Evolutionary conservation across 202 grass and related monocot genomes (phyloP), one percentile per base, ranked within the genome.

Genomic region (Miscanthus sacchariflorus): DNA sequence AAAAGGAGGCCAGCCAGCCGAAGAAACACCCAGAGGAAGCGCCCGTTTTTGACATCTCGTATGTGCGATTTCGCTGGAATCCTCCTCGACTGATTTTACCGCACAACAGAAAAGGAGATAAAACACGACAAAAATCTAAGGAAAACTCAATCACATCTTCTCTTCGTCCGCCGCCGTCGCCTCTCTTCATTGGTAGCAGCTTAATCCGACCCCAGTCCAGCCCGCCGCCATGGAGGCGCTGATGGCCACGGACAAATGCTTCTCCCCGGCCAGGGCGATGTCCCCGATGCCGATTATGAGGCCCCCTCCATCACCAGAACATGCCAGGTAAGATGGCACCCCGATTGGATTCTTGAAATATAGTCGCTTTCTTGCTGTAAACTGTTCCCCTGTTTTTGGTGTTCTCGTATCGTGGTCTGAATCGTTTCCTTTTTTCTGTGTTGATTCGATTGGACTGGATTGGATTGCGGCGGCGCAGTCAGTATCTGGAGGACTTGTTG

Each of bases 271-370:
- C 27, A 90, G 92, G 88, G 85, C 68, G 72, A 74, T 94, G 27
- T 94, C 92, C 44, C 94, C 92, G 48, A 92, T 92, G 90, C 94
- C 94, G 48, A 90, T 92, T 87, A 87, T 93, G 77, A 96, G 92
- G 83, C 71, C 82, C 59, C 44, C 81, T 77, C 3, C 85, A 65
- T 84, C 92, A 48, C 75, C 90, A 35, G 91, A 92, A 52, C 80
- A 91, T 65, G 90, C 90, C 44, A 82, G 91, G 94, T 96, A 93
- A 24, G 83, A 81, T 58, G 43, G 42, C 33, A 54, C 64, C 18
- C 45, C 45, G 77, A 87, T 73, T 74, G 52, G 72, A 48, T 68
- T 80, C 56, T 76, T 83, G 52, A 86, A 82, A 68, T 72, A 56
- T 69, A 36, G 56, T 77, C 39, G 49, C 66, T 69, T 87, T 87